phyloP scores from a whole-genome alignment of 441 rosid species.

The Pelargonium myrrhifolium region DNA sequence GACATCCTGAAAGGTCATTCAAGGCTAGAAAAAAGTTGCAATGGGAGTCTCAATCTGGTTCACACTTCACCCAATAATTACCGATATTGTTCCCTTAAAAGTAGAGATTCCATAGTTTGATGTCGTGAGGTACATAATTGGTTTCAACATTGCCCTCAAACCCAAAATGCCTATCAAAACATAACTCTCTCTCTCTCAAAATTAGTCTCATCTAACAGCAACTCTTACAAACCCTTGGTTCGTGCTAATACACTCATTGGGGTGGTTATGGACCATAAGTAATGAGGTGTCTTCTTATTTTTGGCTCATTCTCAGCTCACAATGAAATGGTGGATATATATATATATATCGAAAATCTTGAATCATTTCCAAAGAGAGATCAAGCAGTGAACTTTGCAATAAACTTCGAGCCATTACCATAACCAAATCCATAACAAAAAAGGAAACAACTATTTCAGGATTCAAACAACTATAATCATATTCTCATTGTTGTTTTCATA shows the following conservation, averaged over 20 bases:
- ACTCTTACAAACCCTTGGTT: too few relatives aligned
- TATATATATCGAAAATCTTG: too few relatives aligned
- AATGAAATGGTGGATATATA: too few relatives aligned
- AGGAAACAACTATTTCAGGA: not conserved
- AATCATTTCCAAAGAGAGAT: not conserved
- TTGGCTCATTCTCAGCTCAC: too few relatives aligned
- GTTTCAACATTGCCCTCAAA: not conserved
- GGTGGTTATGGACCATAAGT: too few relatives aligned
- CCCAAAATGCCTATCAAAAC: not conserved
- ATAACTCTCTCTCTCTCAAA: not conserved
- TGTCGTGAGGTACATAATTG: not conserved
- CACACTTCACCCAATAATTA: not conserved
- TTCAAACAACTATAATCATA: too few relatives aligned
- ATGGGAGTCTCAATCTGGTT: not conserved
- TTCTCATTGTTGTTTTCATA: not conserved
- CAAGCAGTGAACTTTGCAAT: not conserved
- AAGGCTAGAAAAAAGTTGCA: not conserved
- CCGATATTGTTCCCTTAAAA: not conserved
- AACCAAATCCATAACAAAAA: conserved; percentile 1
- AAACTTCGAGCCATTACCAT: not conserved
- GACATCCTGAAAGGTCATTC: not conserved
- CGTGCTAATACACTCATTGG: too few relatives aligned
- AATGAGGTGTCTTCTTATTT: too few relatives aligned
- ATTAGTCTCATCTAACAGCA: too few relatives aligned
- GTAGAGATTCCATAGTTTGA: not conserved